Evolutionary conservation across 2,329 filamentous ascomycete species (phyloP).

Genomic region (Fusarium ambrosium): DNA sequence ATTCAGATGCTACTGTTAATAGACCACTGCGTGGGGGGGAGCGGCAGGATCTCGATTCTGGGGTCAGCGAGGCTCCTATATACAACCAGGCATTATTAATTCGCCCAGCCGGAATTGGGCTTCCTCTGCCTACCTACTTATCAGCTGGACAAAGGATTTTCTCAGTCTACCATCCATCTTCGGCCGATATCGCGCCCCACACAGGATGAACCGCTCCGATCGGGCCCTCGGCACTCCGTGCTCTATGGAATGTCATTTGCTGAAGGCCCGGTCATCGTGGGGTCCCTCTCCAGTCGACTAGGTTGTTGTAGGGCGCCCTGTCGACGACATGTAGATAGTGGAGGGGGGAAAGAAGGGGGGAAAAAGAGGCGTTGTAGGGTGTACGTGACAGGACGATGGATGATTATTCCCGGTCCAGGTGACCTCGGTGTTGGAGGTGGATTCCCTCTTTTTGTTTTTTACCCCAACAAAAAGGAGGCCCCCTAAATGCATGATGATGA

Average conservation of each 20-base stretch:
- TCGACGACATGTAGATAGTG: background rate
- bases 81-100: slow-evolving; percentile 24
- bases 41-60: background rate
- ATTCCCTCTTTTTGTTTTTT: background rate
- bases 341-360: background rate
- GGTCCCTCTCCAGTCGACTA: slow-evolving; percentile 1
- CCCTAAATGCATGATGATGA: slow-evolving; percentile 1
- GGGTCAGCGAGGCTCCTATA: slow-evolving; percentile 32
- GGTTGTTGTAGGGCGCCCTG: slow-evolving; percentile 16
- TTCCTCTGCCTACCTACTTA: background rate
- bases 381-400: background rate
- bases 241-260: slow-evolving; percentile 21
- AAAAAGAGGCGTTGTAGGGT: background rate
- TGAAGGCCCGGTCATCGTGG: background rate
- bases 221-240: slow-evolving; percentile 6
- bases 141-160: slow-evolving; percentile 19
- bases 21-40: background rate
- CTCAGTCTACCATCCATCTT: slow-evolving; percentile 14
- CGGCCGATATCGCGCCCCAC: slow-evolving; percentile 42
- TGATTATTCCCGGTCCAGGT: slow-evolving; percentile 2
- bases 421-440: background rate
- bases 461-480: slow-evolving; percentile 9
- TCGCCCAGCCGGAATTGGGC: background rate
- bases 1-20: slow-evolving; percentile 15
- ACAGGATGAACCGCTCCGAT: slow-evolving; percentile 16